Evolutionary conservation across 108 stramenopile genomes (phyloP).

Genomic region (Licmophora abbreviata): DNA sequence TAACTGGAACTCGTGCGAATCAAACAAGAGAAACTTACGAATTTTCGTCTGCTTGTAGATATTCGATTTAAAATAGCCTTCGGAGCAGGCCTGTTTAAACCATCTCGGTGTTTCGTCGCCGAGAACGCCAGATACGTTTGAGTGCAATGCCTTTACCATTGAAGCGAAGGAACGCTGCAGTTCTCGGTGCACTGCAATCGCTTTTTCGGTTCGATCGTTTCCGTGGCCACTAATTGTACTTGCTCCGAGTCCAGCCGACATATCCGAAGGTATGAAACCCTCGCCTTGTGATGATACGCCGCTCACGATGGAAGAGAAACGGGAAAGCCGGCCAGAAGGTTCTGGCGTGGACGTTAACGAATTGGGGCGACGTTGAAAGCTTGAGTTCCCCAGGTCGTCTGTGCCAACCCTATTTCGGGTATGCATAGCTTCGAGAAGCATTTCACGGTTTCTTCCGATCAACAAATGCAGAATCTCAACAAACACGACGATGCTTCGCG

Average conservation of each 20-base stretch:
- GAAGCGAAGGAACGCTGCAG: slow-evolving; percentile 70
- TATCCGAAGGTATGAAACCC: too few species aligned
- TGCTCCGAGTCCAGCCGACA: slow-evolving; percentile 2
- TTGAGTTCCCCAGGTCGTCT: too few species aligned
- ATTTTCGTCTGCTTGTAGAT: slow-evolving; percentile 63
- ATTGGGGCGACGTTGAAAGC: too few species aligned
- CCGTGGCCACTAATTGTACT: slow-evolving; percentile 5
- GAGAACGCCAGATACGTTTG: slow-evolving; percentile 50
- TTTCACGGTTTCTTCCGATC: slow-evolving; percentile 71
- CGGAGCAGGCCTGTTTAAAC: slow-evolving; percentile 62
- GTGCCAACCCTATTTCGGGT: slow-evolving; percentile 9
- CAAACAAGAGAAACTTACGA: slow-evolving; percentile 16
- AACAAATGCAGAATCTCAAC: slow-evolving; percentile 77
- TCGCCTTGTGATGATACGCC: too few species aligned
- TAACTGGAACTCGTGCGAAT: background rate
- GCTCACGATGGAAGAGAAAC: too few species aligned
- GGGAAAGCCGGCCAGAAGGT: too few species aligned
- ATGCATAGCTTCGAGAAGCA: slow-evolving; percentile 42
- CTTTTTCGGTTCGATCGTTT: slow-evolving; percentile 63
- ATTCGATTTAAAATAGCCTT: slow-evolving; percentile 70
- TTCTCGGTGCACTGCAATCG: slow-evolving; percentile 82
- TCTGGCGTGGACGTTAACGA: too few species aligned
- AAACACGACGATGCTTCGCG: slow-evolving; percentile 70
- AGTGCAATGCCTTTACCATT: slow-evolving; percentile 54
- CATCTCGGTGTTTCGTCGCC: slow-evolving; percentile 61